These are phyloP conservation scores for Coccomyxa subellipsoidea DNA, from an alignment of 163 green algal genomes.

Conservation along the genomic window DNA sequence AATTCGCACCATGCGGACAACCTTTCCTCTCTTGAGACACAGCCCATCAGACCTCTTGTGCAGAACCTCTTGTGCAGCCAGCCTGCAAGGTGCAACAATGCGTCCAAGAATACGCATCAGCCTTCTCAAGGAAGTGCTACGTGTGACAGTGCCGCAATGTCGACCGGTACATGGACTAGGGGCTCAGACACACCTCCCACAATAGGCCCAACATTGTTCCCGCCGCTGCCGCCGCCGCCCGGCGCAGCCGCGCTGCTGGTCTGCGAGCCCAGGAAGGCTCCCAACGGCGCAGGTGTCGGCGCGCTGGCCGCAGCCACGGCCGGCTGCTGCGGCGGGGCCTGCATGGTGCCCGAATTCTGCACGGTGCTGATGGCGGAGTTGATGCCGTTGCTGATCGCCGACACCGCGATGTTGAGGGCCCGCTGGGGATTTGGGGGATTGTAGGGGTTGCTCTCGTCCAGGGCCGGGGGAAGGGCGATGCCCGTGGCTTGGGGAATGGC, in stretches of 20 bases:
- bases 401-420: neutral
- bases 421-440: slow-evolving; percentile 2
- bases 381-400: neutral
- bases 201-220: neutral
- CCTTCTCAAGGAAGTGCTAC: too few relatives aligned
- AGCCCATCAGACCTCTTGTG: too few relatives aligned
- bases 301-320: neutral
- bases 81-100: neutral
- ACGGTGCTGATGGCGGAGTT: slow-evolving; percentile 1
- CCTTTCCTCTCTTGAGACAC: too few relatives aligned
- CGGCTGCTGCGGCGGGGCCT: neutral
- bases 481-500: neutral
- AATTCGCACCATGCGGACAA: too few relatives aligned
- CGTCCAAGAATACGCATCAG: too few relatives aligned
- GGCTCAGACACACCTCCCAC: slow-evolving; percentile 4
- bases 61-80: neutral
- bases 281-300: neutral
- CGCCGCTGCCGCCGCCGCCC: neutral
- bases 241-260: neutral
- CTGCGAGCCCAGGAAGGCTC: neutral
- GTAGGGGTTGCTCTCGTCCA: neutral
- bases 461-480: neutral
- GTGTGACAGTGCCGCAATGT: neutral
- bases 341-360: neutral
- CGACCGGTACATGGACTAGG: neutral